Conservation (phyloP, 2,329 filamentous ascomycete genomes). For the Trichophyton verrucosum region DNA sequence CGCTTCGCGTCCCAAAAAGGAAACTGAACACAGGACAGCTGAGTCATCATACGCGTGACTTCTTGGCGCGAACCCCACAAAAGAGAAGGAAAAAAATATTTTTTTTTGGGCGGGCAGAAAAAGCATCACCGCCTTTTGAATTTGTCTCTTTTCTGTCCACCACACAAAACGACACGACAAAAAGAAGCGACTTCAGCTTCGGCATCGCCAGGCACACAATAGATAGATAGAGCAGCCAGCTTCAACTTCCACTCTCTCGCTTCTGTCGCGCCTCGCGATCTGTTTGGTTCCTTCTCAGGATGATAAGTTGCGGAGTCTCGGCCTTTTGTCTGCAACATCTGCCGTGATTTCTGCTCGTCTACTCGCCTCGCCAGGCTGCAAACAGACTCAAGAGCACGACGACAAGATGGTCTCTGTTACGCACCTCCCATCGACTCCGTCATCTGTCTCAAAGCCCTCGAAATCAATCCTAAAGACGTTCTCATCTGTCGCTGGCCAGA, state of each 20-base stretch:
- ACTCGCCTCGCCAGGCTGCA: neutral
- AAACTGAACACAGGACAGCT: neutral
- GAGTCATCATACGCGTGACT: neutral
- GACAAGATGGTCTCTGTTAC: conserved; percentile 6
- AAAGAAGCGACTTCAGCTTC: neutral
- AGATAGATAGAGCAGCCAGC: neutral
- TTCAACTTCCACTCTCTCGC: neutral
- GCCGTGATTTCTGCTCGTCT: neutral
- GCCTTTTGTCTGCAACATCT: neutral
- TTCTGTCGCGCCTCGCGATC: neutral
- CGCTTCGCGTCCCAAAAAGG: neutral
- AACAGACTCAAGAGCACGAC: no score
- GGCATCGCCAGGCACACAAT: neutral
- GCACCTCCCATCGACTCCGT: conserved; percentile 6
- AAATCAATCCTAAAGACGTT: conserved; percentile 18
- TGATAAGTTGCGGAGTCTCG: neutral
- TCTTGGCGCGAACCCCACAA: conserved; percentile 1
- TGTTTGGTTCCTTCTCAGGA: neutral
- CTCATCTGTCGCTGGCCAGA: conserved; percentile 17
- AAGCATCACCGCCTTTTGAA: neutral
- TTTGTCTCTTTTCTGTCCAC: neutral
- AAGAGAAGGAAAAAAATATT: neutral
- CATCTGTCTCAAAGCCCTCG: conserved; percentile 23
- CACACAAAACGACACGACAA: neutral
- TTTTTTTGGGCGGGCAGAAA: neutral